These are phyloP conservation scores for Trapa incisa DNA, from an alignment of 345 rosid species.

Conservation along the genomic window DNA sequence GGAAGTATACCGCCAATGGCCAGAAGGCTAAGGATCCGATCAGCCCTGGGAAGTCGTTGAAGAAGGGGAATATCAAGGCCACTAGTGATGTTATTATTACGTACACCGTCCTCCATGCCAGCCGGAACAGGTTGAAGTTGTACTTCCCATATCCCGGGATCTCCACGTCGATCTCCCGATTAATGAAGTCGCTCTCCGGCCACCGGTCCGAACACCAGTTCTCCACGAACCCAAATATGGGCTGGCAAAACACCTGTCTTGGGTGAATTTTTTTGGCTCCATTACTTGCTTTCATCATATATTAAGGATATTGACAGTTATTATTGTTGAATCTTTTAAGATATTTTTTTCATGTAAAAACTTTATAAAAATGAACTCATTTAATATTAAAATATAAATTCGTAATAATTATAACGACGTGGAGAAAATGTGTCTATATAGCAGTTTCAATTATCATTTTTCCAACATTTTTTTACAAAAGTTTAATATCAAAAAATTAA, in stretches of 20 bases:
- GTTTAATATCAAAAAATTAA: too few relatives aligned
- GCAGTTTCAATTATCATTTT: too few relatives aligned
- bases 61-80: constrained; percentile 87
- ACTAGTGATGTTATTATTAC: constrained; percentile 47
- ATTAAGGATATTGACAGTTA: too few relatives aligned
- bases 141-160: constrained; percentile 34
- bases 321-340: too few relatives aligned
- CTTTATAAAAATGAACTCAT: too few relatives aligned
- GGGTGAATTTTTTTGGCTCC: too few relatives aligned
- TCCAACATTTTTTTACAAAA: too few relatives aligned
- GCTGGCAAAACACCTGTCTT: constrained; percentile 61
- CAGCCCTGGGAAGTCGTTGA: constrained; percentile 71
- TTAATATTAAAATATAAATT: too few relatives aligned
- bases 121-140: constrained; percentile 41
- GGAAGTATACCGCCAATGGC: constrained; percentile 84
- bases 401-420: too few relatives aligned
- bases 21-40: constrained; percentile 70
- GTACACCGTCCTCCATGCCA: constrained; percentile 63
- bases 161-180: constrained; percentile 22
- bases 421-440: too few relatives aligned
- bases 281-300: too few relatives aligned
- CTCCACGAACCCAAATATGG: constrained; percentile 58
- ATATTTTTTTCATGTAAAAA: too few relatives aligned
- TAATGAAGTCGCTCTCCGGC: constrained; percentile 57
- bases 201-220: constrained; percentile 25